phyloP scores from a whole-genome alignment of 352 stramenopile genomes.

The Pythium aquatile region DNA sequence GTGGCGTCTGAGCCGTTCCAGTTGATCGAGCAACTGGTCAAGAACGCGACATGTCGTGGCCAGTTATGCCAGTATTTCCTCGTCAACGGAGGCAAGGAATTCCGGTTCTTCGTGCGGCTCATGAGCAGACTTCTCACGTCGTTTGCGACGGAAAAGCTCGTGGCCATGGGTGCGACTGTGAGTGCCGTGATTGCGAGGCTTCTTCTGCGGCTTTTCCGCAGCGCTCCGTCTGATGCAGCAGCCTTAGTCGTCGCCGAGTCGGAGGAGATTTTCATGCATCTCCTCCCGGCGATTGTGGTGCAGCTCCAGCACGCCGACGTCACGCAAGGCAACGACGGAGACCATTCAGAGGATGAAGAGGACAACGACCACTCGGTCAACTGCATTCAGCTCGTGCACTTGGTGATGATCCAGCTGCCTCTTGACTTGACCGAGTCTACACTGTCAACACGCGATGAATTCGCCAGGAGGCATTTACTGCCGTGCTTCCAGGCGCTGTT shows the following conservation, averaged over 20 bases:
- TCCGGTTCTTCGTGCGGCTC: conserved; percentile 62
- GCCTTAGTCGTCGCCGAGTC: conserved; percentile 45
- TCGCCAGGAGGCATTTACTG: conserved; percentile 49
- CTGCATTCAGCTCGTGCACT: conserved; percentile 53
- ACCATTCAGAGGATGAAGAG: conserved; percentile 6
- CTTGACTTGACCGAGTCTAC: conserved; percentile 15
- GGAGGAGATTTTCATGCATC: conserved; percentile 42
- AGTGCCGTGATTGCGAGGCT: conserved; percentile 42
- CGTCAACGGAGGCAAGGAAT: conserved; percentile 57
- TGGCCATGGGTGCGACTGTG: conserved; percentile 30
- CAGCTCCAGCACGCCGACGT: conserved; percentile 13
- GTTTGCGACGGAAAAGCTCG: conserved; percentile 45
- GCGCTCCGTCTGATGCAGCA: conserved; percentile 32
- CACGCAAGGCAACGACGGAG: conserved; percentile 1
- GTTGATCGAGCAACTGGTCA: conserved; percentile 45
- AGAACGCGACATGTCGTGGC: conserved; percentile 43
- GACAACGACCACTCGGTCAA: conserved; percentile 35
- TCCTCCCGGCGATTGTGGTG: conserved; percentile 49
- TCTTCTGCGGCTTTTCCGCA: conserved; percentile 49
- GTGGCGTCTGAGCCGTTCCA: conserved; percentile 54
- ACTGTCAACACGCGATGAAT: conserved; percentile 14
- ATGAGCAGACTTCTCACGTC: conserved; percentile 60
- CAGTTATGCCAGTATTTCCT: conserved; percentile 63
- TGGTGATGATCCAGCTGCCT: conserved; percentile 51
- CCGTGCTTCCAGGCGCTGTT: conserved; percentile 35